These are phyloP conservation scores for Bimuria novae-zelandiae DNA, from an alignment of 2,329 filamentous ascomycete genomes.

Conservation along the genomic window DNA sequence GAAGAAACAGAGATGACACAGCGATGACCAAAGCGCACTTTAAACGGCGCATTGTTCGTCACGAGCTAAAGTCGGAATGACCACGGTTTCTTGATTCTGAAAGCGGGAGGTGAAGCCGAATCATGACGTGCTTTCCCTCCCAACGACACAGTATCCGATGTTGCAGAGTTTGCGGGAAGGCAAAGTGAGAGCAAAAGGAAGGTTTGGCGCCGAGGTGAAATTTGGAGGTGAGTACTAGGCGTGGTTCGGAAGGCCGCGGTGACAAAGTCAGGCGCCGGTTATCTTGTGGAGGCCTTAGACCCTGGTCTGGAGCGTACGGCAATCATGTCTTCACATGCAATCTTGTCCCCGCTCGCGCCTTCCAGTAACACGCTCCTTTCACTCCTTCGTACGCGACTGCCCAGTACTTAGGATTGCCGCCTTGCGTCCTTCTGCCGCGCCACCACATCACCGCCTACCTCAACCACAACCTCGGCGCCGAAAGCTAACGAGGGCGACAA, in stretches of 20 bases:
- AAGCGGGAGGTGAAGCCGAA: slow-evolving; percentile 18
- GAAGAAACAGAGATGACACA: too few species aligned
- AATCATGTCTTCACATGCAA: slow-evolving; percentile 4
- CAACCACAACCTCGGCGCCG: neutral
- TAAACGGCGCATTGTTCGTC: neutral
- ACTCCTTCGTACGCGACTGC: neutral
- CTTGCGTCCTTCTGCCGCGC: neutral
- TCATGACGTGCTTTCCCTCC: slow-evolving; percentile 7
- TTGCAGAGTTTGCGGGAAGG: neutral
- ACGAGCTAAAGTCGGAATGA: neutral
- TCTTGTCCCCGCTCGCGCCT: neutral
- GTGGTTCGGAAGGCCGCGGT: neutral
- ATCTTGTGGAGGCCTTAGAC: neutral
- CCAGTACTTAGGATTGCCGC: too few species aligned
- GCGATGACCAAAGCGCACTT: neutral
- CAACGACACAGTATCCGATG: neutral
- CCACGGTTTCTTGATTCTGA: slow-evolving; percentile 16
- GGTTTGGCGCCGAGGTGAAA: neutral
- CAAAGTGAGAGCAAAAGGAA: neutral
- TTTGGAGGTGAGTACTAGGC: neutral
- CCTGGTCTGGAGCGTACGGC: slow-evolving; percentile 1
- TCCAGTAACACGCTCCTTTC: neutral
- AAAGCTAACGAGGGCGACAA: neutral
- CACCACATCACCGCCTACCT: neutral
- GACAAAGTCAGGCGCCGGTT: slow-evolving; percentile 1